phyloP scores from a whole-genome alignment of 129 eudicot species.

The Ambrosia artemisiifolia region DNA sequence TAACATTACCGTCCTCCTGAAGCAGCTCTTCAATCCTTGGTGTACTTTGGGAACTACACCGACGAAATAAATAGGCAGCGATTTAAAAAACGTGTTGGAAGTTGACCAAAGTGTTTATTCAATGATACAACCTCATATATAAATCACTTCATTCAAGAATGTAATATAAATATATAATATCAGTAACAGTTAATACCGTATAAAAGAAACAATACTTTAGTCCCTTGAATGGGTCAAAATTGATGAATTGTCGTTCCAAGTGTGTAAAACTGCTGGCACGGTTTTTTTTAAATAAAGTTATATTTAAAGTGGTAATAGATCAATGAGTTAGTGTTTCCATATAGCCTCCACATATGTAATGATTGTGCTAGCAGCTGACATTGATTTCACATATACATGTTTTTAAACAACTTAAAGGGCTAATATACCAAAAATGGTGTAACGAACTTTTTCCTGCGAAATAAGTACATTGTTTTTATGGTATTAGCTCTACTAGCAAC shows the following conservation, averaged over 20 bases:
- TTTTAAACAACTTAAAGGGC: neutral
- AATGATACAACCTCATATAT: neutral
- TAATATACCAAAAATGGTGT: neutral
- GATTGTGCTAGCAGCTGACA: neutral
- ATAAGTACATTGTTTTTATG: neutral
- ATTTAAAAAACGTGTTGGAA: neutral
- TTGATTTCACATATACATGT: neutral
- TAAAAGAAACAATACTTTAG: neutral
- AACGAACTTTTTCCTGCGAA: neutral
- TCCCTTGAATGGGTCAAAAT: neutral
- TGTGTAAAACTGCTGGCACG: neutral
- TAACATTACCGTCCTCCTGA: constrained; percentile 89
- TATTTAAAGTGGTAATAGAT: neutral
- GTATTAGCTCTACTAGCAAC: neutral
- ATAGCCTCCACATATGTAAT: neutral
- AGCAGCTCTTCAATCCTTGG: constrained; percentile 91
- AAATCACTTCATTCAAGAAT: neutral
- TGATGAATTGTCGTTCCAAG: neutral
- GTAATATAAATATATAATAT: neutral
- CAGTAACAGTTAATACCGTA: neutral
- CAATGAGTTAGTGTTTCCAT: neutral
- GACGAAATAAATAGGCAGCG: neutral
- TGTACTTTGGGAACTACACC: constrained; percentile 71
- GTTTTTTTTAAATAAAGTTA: neutral
- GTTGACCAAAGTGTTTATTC: neutral